Percentiles rank a stretch among this genome's conserved stretches.
These are phyloP conservation scores for Acanthamoeba lenticulata DNA, from an alignment of 208 protist genomes.

Conservation along the genomic window DNA sequence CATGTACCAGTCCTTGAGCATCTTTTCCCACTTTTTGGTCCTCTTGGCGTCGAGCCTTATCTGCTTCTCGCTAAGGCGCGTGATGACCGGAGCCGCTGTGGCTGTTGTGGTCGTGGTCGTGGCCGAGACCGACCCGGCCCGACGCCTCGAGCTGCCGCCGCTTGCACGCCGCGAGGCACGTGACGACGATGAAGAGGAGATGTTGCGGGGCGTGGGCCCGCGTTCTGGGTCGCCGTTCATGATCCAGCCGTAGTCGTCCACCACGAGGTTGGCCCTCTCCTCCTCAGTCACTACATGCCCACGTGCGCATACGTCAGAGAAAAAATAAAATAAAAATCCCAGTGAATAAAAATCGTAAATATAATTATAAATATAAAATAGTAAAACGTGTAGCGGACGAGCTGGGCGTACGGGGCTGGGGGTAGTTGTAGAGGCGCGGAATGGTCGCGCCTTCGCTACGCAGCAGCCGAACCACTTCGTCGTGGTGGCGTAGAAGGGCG, in stretches of 20 bases:
- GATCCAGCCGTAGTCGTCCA: neutral
- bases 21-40: slow-evolving; percentile 2
- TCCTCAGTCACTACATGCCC: neutral
- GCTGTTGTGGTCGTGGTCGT: neutral
- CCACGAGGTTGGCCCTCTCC: neutral
- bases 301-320: neutral
- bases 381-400: neutral
- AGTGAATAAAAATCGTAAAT: too few relatives aligned
- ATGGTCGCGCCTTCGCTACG: slow-evolving; percentile 6
- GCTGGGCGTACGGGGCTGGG: neutral
- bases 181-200: too few relatives aligned
- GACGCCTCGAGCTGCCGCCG: neutral
- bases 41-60: neutral
- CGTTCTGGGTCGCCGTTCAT: neutral
- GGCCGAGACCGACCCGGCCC: neutral
- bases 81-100: neutral
- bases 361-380: too few relatives aligned
- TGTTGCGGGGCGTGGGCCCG: neutral
- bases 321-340: neutral
- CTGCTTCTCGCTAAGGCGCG: neutral
- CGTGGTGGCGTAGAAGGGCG: neutral
- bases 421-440: neutral
- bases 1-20: neutral
- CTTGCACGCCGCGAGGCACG: neutral
- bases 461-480: neutral